Evolutionary conservation across 345 rosid species (phyloP), one percentile per base, ranked within the genome.

Genomic region (Kernera saxatilis): DNA sequence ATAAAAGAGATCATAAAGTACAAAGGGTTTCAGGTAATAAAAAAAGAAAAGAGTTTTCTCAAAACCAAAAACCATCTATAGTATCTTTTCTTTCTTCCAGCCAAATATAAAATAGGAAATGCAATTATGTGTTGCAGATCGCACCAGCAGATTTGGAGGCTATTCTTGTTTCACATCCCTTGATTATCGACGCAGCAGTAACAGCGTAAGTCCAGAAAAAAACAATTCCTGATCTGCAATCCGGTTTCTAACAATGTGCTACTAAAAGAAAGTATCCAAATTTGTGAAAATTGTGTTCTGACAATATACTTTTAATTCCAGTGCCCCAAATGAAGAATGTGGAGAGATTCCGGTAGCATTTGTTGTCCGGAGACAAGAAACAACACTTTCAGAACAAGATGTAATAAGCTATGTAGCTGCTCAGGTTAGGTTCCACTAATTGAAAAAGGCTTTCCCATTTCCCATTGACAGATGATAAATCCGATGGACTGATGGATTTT

Each of bases 11-110:
- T 85, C 6, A 88, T 93, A 57, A 93, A 93, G 72, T 93, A 85
- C 86, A 93, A 83, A 62, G 98, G 98, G 19, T 90, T 77, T 76
- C 98, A 88, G 98, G 98, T 88, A 65, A n/a, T n/a, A n/a, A n/a
- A n/a, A 70, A 25, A 13, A 12, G 9, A 35, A 18, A 15, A 19
- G 36, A 19, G 5, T 37, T 35, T 44, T 45, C 9, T 10, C 37
- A 41, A 56, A 48, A 64, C 3, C 32, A 48, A 49, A 41, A 46
- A 37, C 40, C 54, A 1, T 13, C 30, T 26, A 70, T 22, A 48
- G 1, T 43, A n/a, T n/a, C 7, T 21, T 19, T 54, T 9, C 48
- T 55, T 36, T 10, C 45, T 44, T 32, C 1, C 46, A 48, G 10
- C 3, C 45, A 59, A 39, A 29, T 35, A 17, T 2, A 8, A n/a